Base-by-base conservation (phyloP, 1,139 yeast genomes). In the Candida albicans region DNA sequence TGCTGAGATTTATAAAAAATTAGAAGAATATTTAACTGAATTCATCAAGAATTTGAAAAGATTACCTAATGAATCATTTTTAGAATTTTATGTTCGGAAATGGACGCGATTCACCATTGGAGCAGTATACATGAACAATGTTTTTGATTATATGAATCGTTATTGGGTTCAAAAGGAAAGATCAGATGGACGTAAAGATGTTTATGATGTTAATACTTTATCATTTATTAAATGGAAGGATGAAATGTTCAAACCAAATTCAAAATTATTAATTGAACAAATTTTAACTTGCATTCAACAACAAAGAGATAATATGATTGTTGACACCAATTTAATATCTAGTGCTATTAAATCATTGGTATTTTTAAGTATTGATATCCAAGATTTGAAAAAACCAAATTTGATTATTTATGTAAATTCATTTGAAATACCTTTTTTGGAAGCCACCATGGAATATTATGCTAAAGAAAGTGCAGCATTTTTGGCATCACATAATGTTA, bases 131-230 rank as follows among this genome's bases (percentile, higher is more conserved):
- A 70, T 95, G 65, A 90, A 90, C 64, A 95, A 95, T 63, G 95
- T 95, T 26, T 89, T 93, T 61, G 96, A 91, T 61, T 95, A 95
- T 64, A 83, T 95, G 79, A 95, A 95, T 64, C 79, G 98, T 52
- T 93, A 93, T 66, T 95, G 99, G 99, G 97, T 95, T 40, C 89
- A 87, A 57, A 90, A 95, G 61, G 98, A 93, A 64, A 79, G 98
- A 57, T 87, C 91, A 35, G 98, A 93, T 61, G 98, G 98, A n/a
- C 81, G 89, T 57, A 78, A 91, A 52, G 90, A 89, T 56, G 82
- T 93, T 40, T 89, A 84, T 62, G 99, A 95, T 64, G 95, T 95
- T 32, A 84, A 88, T 58, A 90, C 97, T 1, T 72, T 93, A 53
- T 86, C 96, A 43, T 70, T 93, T 48, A 76, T 90, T 52, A 84